Evolutionary conservation across 768 basidiomycete genomes (phyloP).

Genomic region (Agaricus subrufescens): DNA sequence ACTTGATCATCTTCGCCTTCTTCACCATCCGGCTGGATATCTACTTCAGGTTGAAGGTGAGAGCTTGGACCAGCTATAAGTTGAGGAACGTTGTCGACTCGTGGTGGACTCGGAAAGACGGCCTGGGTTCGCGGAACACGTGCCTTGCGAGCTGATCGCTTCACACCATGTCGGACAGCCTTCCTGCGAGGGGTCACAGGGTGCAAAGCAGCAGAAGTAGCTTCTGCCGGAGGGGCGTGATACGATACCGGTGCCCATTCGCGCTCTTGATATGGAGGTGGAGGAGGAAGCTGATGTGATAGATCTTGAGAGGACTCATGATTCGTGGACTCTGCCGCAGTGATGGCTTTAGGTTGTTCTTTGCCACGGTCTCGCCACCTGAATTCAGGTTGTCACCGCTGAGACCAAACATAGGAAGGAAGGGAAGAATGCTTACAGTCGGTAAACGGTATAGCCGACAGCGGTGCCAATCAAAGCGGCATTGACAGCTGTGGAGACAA

Average conservation of each 20-base stretch:
- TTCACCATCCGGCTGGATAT: conserved; percentile 32
- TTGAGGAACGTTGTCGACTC: neutral
- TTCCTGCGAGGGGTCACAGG: conserved; percentile 1
- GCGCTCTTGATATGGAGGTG: conserved; percentile 64
- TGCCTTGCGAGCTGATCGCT: conserved; percentile 8
- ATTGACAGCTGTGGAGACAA: conserved; percentile 79
- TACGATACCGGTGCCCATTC: conserved; percentile 41
- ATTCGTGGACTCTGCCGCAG: conserved; percentile 26
- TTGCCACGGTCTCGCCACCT: conserved; percentile 82
- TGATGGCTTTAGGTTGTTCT: conserved; percentile 25
- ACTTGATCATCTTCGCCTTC: conserved; percentile 39
- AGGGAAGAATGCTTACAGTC: conserved; percentile 50
- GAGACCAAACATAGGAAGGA: no score
- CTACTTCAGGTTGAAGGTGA: conserved; percentile 33
- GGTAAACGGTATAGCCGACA: conserved; percentile 82
- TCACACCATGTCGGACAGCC: conserved; percentile 6
- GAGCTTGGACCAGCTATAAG: conserved; percentile 21
- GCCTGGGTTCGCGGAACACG: neutral
- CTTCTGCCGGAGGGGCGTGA: conserved; percentile 20
- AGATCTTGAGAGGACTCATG: conserved; percentile 19
- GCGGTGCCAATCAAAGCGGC: conserved; percentile 85
- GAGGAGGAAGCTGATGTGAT: conserved; percentile 33
- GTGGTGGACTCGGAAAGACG: conserved; percentile 9
- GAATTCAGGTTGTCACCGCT: neutral
- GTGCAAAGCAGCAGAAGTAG: conserved; percentile 23